These are phyloP conservation scores for Limonomyces culmigenus DNA, from an alignment of 1,284 basidiomycete species.

Conservation along the genomic window DNA sequence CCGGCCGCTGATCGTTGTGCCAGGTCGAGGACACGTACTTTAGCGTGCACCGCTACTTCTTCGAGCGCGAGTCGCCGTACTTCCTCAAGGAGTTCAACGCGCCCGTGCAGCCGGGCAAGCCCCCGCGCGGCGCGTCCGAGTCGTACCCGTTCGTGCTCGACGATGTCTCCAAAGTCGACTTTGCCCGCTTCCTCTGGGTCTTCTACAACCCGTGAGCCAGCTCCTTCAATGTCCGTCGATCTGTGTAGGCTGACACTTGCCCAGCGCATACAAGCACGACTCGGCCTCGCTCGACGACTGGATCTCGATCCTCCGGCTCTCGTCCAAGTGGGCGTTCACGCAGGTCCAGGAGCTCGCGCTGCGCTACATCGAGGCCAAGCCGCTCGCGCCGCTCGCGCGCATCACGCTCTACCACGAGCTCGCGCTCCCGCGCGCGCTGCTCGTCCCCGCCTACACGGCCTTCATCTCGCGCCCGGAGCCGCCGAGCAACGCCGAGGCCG, in stretches of 20 bases:
- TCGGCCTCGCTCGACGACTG: slow-evolving; percentile 35
- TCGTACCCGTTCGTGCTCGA: slow-evolving; percentile 32
- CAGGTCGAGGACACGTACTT: slow-evolving; percentile 34
- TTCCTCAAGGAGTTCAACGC: slow-evolving; percentile 28
- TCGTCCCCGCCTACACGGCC: slow-evolving; percentile 38
- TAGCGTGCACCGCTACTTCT: slow-evolving; percentile 44
- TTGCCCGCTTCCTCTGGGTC: slow-evolving; percentile 45
- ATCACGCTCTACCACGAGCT: slow-evolving; percentile 40
- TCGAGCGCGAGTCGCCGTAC: slow-evolving; percentile 39
- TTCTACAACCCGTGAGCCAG: slow-evolving; percentile 48
- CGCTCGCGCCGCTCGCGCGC: slow-evolving; percentile 39
- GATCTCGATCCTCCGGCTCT: slow-evolving; percentile 38
- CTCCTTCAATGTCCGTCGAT: not conserved
- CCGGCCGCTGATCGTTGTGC: not conserved
- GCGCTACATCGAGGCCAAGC: slow-evolving; percentile 41
- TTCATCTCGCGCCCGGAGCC: slow-evolving; percentile 37
- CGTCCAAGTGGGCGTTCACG: slow-evolving; percentile 39
- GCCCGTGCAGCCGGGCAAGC: slow-evolving; percentile 26
- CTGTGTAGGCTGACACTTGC: not conserved
- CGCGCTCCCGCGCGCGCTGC: slow-evolving; percentile 30
- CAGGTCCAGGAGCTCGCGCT: slow-evolving; percentile 42
- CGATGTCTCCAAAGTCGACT: slow-evolving; percentile 27
- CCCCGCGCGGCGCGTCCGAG: slow-evolving; percentile 24
- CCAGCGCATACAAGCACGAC: slow-evolving; percentile 36
- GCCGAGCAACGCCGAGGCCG: slow-evolving; percentile 36